These are phyloP conservation scores for Herpomyces periplanetae DNA, from an alignment of 2,329 filamentous ascomycete genomes.

Conservation along the genomic window DNA sequence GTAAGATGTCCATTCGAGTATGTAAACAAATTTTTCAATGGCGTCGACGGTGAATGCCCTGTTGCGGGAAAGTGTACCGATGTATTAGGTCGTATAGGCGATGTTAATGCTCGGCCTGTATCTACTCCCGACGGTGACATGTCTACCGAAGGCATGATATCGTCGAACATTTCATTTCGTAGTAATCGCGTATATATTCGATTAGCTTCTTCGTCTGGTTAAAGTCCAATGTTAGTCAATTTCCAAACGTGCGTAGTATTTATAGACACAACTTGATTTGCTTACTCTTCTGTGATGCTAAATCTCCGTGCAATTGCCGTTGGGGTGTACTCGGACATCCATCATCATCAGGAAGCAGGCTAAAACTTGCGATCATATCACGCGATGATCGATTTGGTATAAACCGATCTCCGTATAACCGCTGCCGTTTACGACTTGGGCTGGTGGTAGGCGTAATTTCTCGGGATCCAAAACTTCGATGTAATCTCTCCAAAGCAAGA, in stretches of 20 bases:
- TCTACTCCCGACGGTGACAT: constrained; percentile 17
- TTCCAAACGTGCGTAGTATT: constrained; percentile 2
- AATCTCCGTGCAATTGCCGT: constrained; percentile 47
- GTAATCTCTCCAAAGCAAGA: no score
- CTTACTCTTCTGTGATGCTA: constrained; percentile 74
- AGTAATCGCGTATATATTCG: constrained; percentile 58
- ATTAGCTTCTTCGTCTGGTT: constrained; percentile 54
- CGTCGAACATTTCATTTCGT: constrained; percentile 60
- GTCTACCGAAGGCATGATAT: constrained; percentile 7
- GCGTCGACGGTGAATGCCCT: constrained; percentile 54
- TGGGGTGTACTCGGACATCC: constrained; percentile 69
- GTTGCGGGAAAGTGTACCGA: constrained; percentile 25
- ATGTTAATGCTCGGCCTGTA: constrained; percentile 35
- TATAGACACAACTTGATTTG: constrained; percentile 3
- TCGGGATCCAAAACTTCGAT: no score
- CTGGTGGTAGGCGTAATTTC: constrained; percentile 22
- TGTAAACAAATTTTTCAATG: constrained; percentile 83
- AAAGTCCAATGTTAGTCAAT: constrained; percentile 2
- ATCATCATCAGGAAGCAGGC: constrained; percentile 56
- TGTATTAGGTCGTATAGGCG: constrained; percentile 22
- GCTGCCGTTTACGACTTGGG: constrained; percentile 25
- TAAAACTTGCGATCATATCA: constrained; percentile 73
- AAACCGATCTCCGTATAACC: constrained; percentile 33
- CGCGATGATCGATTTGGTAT: constrained; percentile 78
- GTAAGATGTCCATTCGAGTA: constrained; percentile 57